Percentiles rank a stretch among this genome's conserved stretches.
phyloP scores from a whole-genome alignment of 441 rosid species.

The Geranium incanum region DNA sequence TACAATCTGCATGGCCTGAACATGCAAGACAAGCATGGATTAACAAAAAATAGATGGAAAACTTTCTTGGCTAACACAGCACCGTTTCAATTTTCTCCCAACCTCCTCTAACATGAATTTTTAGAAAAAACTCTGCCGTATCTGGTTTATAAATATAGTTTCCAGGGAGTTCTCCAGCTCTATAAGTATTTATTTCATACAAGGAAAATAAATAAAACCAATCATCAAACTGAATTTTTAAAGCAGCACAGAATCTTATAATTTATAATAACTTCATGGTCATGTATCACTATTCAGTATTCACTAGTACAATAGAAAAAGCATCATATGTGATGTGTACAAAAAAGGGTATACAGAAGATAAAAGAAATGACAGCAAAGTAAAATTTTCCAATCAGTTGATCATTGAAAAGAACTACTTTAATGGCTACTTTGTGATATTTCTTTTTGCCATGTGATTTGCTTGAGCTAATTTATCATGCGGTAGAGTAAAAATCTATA shows the following conservation, averaged over 20 bases:
- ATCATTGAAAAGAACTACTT: background rate
- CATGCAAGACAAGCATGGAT: background rate
- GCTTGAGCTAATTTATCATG: background rate
- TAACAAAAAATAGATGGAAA: background rate
- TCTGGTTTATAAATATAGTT: background rate
- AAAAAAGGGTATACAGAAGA: background rate
- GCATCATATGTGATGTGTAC: background rate
- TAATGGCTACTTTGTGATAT: too few species aligned
- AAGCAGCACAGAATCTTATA: background rate
- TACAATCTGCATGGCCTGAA: background rate
- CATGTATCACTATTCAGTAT: background rate
- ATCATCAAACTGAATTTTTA: background rate
- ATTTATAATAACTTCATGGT: background rate
- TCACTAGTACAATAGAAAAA: background rate
- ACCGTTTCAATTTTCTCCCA: background rate
- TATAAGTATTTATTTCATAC: background rate
- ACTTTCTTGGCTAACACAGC: background rate
- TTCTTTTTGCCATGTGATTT: background rate
- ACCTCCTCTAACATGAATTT: background rate
- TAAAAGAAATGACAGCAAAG: background rate
- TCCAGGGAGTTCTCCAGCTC: background rate
- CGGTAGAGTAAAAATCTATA: background rate
- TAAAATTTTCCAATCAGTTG: background rate
- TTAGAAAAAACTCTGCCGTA: background rate
- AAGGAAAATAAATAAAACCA: background rate